A percentile compares a stretch with the other conserved stretches of the same genome.
Conservation (phyloP, 2,329 filamentous ascomycete genomes). For the Sphaerostilbella broomeana region DNA sequence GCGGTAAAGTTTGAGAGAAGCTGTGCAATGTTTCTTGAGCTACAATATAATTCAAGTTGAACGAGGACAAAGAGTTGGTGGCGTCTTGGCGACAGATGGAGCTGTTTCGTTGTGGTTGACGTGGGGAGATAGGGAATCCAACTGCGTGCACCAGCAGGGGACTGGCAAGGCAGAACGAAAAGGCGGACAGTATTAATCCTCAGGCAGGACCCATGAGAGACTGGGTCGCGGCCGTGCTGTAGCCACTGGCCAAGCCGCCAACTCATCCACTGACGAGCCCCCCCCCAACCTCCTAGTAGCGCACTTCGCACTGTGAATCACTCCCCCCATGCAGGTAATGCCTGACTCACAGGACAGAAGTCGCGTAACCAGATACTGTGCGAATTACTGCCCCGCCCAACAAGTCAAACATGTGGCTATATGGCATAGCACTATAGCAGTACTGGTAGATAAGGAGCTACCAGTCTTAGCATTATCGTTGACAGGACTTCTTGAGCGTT, state of each 20-base stretch:
- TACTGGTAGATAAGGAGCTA: too few relatives aligned
- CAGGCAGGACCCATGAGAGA: conserved; percentile 8
- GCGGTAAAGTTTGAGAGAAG: conserved; percentile 1
- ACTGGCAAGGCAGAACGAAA: conserved; percentile 12
- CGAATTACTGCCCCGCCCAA: too few relatives aligned
- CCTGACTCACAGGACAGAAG: too few relatives aligned
- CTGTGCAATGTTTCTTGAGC: neutral
- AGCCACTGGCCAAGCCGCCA: neutral
- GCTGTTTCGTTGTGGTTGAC: conserved; percentile 15
- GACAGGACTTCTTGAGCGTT: too few relatives aligned
- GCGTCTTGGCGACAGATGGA: conserved; percentile 14
- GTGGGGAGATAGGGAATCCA: conserved; percentile 12
- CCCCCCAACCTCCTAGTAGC: too few relatives aligned
- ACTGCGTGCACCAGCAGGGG: conserved; percentile 6
- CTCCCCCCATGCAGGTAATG: too few relatives aligned
- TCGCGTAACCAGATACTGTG: too few relatives aligned
- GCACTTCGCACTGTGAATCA: neutral
- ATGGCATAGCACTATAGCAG: too few relatives aligned
- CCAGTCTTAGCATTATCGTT: too few relatives aligned
- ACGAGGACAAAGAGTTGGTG: conserved; percentile 10
- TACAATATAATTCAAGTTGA: conserved; percentile 3
- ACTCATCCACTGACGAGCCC: neutral
- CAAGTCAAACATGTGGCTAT: too few relatives aligned
- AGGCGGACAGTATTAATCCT: conserved; percentile 11
- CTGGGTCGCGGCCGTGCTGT: conserved; percentile 6